Percentiles rank a stretch among this genome's conserved stretches.
Evolutionary conservation across 768 basidiomycete genomes (phyloP).

Genomic region (Kockovaella imperatae): DNA sequence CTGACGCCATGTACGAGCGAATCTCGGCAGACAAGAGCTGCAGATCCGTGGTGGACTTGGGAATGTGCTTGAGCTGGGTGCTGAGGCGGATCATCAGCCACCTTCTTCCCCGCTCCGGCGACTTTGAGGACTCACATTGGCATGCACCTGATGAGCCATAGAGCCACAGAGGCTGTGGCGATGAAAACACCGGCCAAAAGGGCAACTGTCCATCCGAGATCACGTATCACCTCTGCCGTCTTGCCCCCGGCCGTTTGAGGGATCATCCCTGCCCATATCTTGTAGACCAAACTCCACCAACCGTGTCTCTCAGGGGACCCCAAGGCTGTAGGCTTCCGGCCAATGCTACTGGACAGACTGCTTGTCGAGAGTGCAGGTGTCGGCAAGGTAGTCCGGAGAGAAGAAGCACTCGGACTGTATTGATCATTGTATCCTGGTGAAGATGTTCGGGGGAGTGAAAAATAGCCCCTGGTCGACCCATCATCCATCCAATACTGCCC

Average conservation of each 20-base stretch:
- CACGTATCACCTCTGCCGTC: conserved; percentile 12
- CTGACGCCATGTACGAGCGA: conserved; percentile 36
- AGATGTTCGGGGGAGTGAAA: conserved; percentile 26
- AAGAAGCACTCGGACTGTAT: background rate
- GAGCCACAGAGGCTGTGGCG: conserved; percentile 26
- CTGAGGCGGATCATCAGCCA: conserved; percentile 13
- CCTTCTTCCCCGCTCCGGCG: background rate
- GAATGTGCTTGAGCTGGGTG: conserved; percentile 35
- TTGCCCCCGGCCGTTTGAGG: conserved; percentile 8
- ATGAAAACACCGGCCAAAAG: conserved; percentile 26
- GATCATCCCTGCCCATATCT: conserved; percentile 8
- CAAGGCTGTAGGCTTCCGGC: background rate
- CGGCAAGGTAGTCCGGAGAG: conserved; percentile 9
- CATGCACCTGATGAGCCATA: conserved; percentile 33
- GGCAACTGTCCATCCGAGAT: conserved; percentile 18
- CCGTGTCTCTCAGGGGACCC: too few species aligned
- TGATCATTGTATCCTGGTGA: conserved; percentile 8
- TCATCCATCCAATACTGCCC: conserved; percentile 6
- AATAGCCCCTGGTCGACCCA: conserved; percentile 16
- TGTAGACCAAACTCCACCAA: conserved; percentile 16
- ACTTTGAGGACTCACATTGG: conserved; percentile 37
- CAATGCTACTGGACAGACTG: conserved; percentile 7
- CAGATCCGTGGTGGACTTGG: conserved; percentile 38
- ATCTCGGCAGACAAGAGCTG: conserved; percentile 42
- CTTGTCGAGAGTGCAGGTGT: conserved; percentile 29